Evolutionary conservation across 1,284 basidiomycete species (phyloP).

Genomic region (Coniferiporia sulphurascens): DNA sequence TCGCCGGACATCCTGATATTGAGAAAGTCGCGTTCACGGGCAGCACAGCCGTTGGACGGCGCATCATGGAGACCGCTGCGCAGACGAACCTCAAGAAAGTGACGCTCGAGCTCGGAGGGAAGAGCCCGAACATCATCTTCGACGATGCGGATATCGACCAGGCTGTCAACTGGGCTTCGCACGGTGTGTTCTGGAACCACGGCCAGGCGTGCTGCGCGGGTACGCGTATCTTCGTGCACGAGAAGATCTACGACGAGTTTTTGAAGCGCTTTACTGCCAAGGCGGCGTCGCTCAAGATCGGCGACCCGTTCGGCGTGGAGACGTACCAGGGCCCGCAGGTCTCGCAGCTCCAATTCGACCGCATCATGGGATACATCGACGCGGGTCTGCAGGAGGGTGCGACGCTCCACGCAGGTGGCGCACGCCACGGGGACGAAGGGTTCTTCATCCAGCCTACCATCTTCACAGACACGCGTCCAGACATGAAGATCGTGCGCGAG

Average conservation of each 20-base stretch:
- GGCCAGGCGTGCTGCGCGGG: conserved; percentile 86
- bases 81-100: conserved; percentile 86
- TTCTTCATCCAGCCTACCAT: conserved; percentile 83
- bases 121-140: conserved; percentile 78
- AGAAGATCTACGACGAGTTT: conserved; percentile 78
- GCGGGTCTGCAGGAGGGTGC: conserved; percentile 83
- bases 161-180: conserved; percentile 77
- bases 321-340: conserved; percentile 90
- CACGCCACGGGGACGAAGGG: conserved; percentile 66
- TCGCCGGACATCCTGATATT: conserved; percentile 59
- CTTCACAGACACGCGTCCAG: conserved; percentile 72
- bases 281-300: conserved; percentile 57
- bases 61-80: conserved; percentile 80
- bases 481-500: conserved; percentile 87
- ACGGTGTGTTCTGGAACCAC: conserved; percentile 81
- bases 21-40: conserved; percentile 77
- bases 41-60: conserved; percentile 76
- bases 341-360: conserved; percentile 62
- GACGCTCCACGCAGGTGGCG: conserved; percentile 75
- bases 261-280: conserved; percentile 55
- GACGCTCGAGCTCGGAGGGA: conserved; percentile 91
- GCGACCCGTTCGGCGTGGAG: conserved; percentile 73
- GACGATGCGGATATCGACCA: conserved; percentile 73
- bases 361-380: conserved; percentile 87
- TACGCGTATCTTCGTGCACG: conserved; percentile 83